Evolutionary conservation across 2,329 filamentous ascomycete genomes (phyloP).

Genomic region (Chrysosporium keratinophilum): DNA sequence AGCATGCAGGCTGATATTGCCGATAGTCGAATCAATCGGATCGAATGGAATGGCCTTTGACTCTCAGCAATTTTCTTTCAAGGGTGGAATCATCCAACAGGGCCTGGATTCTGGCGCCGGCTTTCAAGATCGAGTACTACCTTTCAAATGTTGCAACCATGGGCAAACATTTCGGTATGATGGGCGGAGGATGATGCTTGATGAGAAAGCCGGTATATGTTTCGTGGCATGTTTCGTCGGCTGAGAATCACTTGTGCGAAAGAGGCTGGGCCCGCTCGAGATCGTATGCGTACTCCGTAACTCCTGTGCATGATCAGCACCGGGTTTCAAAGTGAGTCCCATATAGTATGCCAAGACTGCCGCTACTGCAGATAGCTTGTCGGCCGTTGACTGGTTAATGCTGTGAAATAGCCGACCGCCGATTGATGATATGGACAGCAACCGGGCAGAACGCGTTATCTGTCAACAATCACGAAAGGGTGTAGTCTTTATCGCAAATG

Average conservation of each 20-base stretch:
- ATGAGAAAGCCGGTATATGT: neutral
- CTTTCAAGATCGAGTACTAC: neutral
- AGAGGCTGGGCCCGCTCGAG: neutral
- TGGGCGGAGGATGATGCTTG: neutral
- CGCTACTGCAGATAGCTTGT: neutral
- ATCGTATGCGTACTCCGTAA: neutral
- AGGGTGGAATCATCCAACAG: neutral
- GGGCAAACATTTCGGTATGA: too few relatives aligned
- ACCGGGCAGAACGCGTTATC: neutral
- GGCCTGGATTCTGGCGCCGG: neutral
- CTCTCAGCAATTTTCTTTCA: neutral
- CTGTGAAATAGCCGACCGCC: neutral
- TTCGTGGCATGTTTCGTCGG: neutral
- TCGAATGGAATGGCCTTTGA: constrained; percentile 5
- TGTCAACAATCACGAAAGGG: neutral
- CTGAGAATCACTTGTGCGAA: too few relatives aligned
- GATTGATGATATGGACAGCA: neutral
- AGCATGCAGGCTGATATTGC: neutral
- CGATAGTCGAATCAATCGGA: constrained; percentile 5
- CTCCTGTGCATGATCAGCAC: constrained; percentile 9
- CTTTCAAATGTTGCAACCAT: neutral
- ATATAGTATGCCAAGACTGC: neutral
- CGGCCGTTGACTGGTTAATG: neutral
- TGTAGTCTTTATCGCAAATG: neutral
- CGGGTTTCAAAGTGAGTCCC: constrained; percentile 11